phyloP scores from a whole-genome alignment of 257 asterid species.

The Knoxia roxburghii region DNA sequence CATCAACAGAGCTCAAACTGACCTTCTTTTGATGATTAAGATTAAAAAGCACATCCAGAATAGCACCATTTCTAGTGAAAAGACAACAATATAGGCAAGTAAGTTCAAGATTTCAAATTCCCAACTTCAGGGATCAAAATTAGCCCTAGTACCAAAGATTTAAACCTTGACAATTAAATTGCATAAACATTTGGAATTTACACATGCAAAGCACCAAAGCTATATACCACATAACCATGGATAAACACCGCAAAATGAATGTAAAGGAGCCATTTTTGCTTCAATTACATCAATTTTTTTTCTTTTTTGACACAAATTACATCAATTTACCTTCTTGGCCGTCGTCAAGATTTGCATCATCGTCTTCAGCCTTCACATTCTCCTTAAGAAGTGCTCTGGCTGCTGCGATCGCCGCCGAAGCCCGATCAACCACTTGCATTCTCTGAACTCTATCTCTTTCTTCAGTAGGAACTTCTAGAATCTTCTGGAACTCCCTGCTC shows the following conservation, averaged over 20 bases:
- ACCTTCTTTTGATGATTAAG: background rate
- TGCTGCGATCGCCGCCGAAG: conserved; percentile 95
- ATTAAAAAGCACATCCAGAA: background rate
- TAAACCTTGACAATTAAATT: background rate
- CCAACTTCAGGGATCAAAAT: background rate
- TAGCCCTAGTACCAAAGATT: background rate
- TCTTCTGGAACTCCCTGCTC: conserved; percentile 60
- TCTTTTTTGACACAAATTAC: conserved; percentile 8
- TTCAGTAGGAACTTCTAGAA: conserved; percentile 59
- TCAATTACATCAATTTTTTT: conserved; percentile 30
- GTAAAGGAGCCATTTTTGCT: background rate
- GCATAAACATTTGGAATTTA: background rate
- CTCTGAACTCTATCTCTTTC: conserved; percentile 81
- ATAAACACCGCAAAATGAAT: background rate
- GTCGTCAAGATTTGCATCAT: conserved; percentile 22
- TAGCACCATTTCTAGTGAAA: background rate
- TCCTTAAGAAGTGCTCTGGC: conserved; percentile 70
- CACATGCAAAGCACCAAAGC: background rate
- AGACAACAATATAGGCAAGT: background rate
- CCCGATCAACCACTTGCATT: conserved; percentile 94
- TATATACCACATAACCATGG: background rate
- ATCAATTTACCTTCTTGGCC: conserved; percentile 37
- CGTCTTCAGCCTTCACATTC: conserved; percentile 22
- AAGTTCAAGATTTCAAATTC: background rate
- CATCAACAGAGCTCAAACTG: background rate